Conservation (phyloP, 1,139 yeast species). For the Yamadazyma siamensis region DNA sequence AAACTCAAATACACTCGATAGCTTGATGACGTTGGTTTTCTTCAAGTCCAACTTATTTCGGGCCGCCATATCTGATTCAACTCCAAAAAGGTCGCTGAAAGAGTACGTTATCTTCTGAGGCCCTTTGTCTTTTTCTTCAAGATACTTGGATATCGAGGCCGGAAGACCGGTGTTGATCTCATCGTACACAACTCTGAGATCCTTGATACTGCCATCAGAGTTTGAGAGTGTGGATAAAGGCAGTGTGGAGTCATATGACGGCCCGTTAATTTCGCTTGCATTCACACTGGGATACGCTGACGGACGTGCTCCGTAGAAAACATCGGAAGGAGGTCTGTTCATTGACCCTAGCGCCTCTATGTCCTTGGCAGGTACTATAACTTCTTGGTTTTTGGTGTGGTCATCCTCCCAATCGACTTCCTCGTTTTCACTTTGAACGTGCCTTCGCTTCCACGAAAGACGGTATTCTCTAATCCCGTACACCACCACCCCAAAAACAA, state of each 20-base stretch:
- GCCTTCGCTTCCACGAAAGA: conserved; percentile 14
- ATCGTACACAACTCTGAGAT: conserved; percentile 12
- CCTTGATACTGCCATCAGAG: conserved; percentile 8
- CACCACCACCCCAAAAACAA: conserved; percentile 19
- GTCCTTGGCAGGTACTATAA: conserved; percentile 3
- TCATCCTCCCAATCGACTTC: not conserved
- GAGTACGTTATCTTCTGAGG: conserved; percentile 8
- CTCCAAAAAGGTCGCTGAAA: conserved; percentile 12
- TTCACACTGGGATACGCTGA: not conserved
- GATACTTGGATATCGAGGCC: conserved; percentile 5
- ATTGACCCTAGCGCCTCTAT: conserved; percentile 9
- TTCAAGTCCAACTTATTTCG: not conserved
- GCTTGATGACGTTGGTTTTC: conserved; percentile 2
- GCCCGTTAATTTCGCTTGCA: not conserved
- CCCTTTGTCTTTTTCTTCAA: conserved; percentile 1
- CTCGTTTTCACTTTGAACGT: not conserved
- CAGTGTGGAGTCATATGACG: not conserved
- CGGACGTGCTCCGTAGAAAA: not conserved
- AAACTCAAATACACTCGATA: conserved; percentile 7
- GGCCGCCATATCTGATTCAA: conserved; percentile 5
- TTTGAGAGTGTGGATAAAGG: not conserved
- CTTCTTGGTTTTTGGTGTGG: conserved; percentile 2
- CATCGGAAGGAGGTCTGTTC: conserved; percentile 1
- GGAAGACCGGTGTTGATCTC: conserved; percentile 10
- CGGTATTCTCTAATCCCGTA: conserved; percentile 28